phyloP scores from a whole-genome alignment of 805 yeast genomes.

The Saccharomyces paradoxus region DNA sequence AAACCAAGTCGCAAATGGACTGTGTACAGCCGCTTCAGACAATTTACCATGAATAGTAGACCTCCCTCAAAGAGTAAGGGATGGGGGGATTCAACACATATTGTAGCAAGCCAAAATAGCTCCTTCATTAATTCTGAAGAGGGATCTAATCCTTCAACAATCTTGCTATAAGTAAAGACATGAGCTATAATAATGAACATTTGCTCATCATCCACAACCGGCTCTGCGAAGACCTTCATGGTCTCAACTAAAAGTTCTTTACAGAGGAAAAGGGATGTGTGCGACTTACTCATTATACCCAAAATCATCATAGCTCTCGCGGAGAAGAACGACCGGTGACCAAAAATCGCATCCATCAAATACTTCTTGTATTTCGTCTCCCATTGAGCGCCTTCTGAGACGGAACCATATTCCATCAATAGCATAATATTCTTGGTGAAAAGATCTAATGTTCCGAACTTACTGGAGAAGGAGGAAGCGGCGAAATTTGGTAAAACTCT shows the following conservation, averaged over 20 bases:
- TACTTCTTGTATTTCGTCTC: conserved; percentile 54
- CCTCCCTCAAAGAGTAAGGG: conserved; percentile 32
- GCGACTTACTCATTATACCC: conserved; percentile 55
- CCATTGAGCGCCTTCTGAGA: conserved; percentile 45
- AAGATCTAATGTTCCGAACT: conserved; percentile 41
- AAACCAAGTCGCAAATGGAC: conserved; percentile 20
- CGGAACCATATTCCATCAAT: conserved; percentile 39
- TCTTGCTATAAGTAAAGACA: conserved; percentile 31
- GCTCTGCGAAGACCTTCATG: conserved; percentile 29
- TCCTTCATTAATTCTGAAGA: conserved; percentile 20
- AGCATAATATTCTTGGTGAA: conserved; percentile 47
- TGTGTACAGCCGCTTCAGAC: conserved; percentile 26
- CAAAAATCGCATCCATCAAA: conserved; percentile 51
- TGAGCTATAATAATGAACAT: conserved; percentile 28
- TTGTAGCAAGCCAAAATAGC: conserved; percentile 32
- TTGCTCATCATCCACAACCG: conserved; percentile 24
- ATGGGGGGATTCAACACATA: conserved; percentile 26
- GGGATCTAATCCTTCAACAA: conserved; percentile 31
- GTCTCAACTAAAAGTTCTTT: conserved; percentile 18
- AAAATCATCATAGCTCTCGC: conserved; percentile 57
- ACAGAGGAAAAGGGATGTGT: conserved; percentile 49
- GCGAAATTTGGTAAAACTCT: conserved; percentile 27
- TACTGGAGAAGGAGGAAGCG: conserved; percentile 29
- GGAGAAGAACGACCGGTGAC: conserved; percentile 47
- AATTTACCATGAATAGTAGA: conserved; percentile 30